These are phyloP conservation scores for Phylloboletellus chloephorus DNA, from an alignment of 1,284 basidiomycete species.

Conservation along the genomic window DNA sequence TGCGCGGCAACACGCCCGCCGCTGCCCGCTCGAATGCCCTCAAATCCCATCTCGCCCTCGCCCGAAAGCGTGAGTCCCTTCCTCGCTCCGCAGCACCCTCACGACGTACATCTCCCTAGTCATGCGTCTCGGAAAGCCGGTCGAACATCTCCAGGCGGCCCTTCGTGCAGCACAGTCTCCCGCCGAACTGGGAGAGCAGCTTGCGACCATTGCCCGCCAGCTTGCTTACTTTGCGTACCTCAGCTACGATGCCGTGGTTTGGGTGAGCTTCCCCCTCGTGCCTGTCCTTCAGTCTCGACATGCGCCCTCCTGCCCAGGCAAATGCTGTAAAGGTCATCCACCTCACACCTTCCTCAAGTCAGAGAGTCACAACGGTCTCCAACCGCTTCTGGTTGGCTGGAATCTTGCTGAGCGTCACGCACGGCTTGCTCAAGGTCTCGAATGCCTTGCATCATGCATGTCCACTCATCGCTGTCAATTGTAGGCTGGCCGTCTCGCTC, in stretches of 20 bases:
- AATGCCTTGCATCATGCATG: neutral
- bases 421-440: conserved; percentile 62
- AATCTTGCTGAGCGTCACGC: conserved; percentile 71
- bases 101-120: conserved; percentile 44
- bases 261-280: conserved; percentile 67
- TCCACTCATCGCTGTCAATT: neutral
- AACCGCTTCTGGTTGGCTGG: conserved; percentile 91
- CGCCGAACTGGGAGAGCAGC: conserved; percentile 65
- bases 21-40: conserved; percentile 74
- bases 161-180: conserved; percentile 67
- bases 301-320: conserved; percentile 38
- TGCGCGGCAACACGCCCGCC: conserved; percentile 57
- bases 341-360: conserved; percentile 59
- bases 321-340: conserved; percentile 67
- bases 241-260: conserved; percentile 74
- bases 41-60: conserved; percentile 73
- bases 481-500: conserved; percentile 55
- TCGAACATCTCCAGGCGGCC: conserved; percentile 93
- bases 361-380: conserved; percentile 66
- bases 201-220: conserved; percentile 81
- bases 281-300: too few species aligned
- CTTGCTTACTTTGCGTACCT: conserved; percentile 91
- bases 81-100: conserved; percentile 10
- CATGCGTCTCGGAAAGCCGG: conserved; percentile 87
- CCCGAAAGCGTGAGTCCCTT: conserved; percentile 64